Evolutionary conservation across 169 alveolate species (phyloP).

Genomic region (Ichthyophthirius multifiliis): DNA sequence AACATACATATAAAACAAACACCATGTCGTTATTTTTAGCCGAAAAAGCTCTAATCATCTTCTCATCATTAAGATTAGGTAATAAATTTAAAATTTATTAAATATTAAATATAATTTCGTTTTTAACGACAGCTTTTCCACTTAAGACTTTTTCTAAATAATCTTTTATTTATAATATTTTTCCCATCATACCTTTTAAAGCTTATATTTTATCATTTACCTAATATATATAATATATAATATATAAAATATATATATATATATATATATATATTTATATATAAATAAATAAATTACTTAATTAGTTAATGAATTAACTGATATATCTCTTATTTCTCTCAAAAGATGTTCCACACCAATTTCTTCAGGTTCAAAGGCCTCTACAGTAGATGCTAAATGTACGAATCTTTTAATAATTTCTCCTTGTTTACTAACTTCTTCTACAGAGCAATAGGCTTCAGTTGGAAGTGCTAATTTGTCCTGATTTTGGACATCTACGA

Average conservation of each 20-base stretch:
- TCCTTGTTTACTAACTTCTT: constrained; percentile 93
- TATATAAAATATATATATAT: constrained; percentile 53
- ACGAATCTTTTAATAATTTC: constrained; percentile 91
- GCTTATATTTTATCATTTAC: constrained; percentile 70
- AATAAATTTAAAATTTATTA: constrained; percentile 94
- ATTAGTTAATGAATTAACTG: constrained; percentile 92
- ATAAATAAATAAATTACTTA: constrained; percentile 41
- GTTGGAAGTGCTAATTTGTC: constrained; percentile 83
- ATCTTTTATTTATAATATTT: constrained; percentile 63
- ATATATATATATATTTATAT: not conserved
- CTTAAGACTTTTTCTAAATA: constrained; percentile 67
- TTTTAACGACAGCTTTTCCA: constrained; percentile 68
- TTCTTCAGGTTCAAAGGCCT: constrained; percentile 98
- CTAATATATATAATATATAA: constrained; percentile 59
- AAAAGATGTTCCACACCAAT: constrained; percentile 98
- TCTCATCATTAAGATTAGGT: constrained; percentile 90
- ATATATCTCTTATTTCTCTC: constrained; percentile 95
- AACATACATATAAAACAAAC: constrained; percentile 91
- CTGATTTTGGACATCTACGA: constrained; percentile 83
- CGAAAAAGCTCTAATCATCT: constrained; percentile 88
- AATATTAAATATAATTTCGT: not conserved
- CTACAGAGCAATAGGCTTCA: constrained; percentile 93
- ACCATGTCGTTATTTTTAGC: constrained; percentile 93
- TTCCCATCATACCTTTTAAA: constrained; percentile 65
- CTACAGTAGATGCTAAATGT: constrained; percentile 92